Evolutionary conservation across 768 basidiomycete genomes (phyloP), one percentile per base, ranked within the genome.

Genomic region (Pisolithus marmoratus): DNA sequence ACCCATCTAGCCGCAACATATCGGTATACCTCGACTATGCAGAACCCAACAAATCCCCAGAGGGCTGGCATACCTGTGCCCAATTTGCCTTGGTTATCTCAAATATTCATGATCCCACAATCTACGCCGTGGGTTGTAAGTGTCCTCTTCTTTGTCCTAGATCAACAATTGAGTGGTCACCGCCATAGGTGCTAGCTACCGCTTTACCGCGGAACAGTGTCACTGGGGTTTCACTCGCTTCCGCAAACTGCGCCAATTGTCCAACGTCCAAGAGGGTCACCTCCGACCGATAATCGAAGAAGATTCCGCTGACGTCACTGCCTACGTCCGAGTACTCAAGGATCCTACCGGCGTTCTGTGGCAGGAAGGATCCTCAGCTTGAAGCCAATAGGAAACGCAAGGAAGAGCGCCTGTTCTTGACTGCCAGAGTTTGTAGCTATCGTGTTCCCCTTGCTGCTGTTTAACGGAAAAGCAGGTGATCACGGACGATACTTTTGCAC

Each of bases 151-250:
- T 43, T 41, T 31, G 4, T 20, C 1, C 56, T 46, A 26, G 0
- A 8, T 48, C 34, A n/a, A 52, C 20, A 42, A 55, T 49, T 19
- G 24, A n/a, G 50, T 22, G 3, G 8, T 20, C 50, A 17, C 38
- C 27, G 19, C 43, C 46, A 15, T 57, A 98, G 95, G 98, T 70
- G 95, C 95, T 15, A 94, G 98, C 60, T 96, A 99, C 75, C 90
- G 96, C 52, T 99, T 99, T 74, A 95, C 97, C 65, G 82, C 93
- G 53, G 96, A 99, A 72, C 95, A 99, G 70, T 96, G 94, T 64
- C 95, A 99, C 72, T 99, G 96, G 96, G 96, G 96, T 49, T 99
- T 99, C 73, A 98, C 96, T 53, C 88, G 96, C 46, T 99, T 99
- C 67, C 94, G 92, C 70, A 95, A 98, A 72, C 75, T 99, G 49